Conservation (phyloP, 2,329 filamentous ascomycete genomes). For the Sporothrix protearum region DNA sequence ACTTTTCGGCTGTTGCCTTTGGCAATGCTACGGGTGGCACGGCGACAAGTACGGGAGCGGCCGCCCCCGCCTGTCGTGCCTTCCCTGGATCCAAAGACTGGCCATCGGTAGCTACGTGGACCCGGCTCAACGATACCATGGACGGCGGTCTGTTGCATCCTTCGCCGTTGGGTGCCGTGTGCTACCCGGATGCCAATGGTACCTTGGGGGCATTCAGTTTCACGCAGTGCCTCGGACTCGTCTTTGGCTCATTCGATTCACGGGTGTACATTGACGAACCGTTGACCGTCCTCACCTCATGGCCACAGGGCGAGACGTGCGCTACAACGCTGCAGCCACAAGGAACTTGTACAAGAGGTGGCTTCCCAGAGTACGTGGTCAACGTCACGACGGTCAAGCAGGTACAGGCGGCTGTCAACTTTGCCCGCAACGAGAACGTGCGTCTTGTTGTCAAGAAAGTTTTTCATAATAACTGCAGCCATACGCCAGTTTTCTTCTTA, state of each 20-base stretch:
- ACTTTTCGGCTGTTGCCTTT: slow-evolving; percentile 35
- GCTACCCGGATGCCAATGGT: slow-evolving; percentile 34
- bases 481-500: background rate
- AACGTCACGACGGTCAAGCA: slow-evolving; percentile 39
- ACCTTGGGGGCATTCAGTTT: slow-evolving; percentile 29
- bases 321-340: slow-evolving; percentile 30
- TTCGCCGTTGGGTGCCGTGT: slow-evolving; percentile 36
- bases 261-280: slow-evolving; percentile 36
- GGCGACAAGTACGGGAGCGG: slow-evolving; percentile 14
- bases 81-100: slow-evolving; percentile 35
- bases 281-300: slow-evolving; percentile 35
- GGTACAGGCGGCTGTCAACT: slow-evolving; percentile 41
- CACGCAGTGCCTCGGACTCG: slow-evolving; percentile 33
- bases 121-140: slow-evolving; percentile 33
- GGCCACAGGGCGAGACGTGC: slow-evolving; percentile 40
- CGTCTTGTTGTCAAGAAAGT: slow-evolving; percentile 39
- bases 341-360: slow-evolving; percentile 38
- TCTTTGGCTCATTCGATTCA: slow-evolving; percentile 30
- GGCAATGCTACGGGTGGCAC: slow-evolving; percentile 29
- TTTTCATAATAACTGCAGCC: too few species aligned
- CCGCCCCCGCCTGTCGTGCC: slow-evolving; percentile 31
- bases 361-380: slow-evolving; percentile 40
- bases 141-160: slow-evolving; percentile 37
- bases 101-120: slow-evolving; percentile 35
- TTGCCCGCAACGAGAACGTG: slow-evolving; percentile 40